Conservation (phyloP, 495 filamentous ascomycete genomes). For the Xylaria sp. region DNA sequence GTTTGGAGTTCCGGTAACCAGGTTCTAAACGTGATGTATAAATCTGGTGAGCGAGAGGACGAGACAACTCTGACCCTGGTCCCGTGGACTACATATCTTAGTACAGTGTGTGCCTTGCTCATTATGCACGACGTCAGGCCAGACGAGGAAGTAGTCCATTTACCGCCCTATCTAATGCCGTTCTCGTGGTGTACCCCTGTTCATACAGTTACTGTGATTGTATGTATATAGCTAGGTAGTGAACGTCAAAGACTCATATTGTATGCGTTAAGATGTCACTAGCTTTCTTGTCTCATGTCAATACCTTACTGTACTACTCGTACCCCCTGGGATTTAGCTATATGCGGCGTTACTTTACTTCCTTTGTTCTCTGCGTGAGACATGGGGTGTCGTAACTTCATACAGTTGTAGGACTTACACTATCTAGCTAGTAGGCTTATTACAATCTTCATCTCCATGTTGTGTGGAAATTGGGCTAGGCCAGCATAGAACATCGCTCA, state of each 20-base stretch:
- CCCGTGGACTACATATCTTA: background rate
- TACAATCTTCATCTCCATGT: background rate
- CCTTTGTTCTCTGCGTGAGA: slow-evolving; percentile 16
- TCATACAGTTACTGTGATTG: background rate
- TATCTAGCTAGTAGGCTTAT: background rate
- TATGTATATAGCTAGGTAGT: background rate
- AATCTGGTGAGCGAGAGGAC: background rate
- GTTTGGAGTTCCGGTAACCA: slow-evolving; percentile 9
- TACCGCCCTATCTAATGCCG: background rate
- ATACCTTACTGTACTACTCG: background rate
- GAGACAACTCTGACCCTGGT: background rate
- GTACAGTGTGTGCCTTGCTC: slow-evolving; percentile 8
- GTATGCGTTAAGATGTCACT: background rate
- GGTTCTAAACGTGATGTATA: background rate
- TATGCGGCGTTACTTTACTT: background rate
- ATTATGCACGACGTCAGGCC: background rate
- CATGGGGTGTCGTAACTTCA: background rate
- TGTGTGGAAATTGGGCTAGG: background rate
- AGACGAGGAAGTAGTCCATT: background rate
- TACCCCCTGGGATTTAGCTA: background rate
- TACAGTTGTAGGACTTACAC: slow-evolving; percentile 1
- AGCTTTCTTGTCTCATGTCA: background rate
- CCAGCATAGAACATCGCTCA: background rate
- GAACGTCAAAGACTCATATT: background rate
- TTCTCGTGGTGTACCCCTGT: background rate